These are phyloP conservation scores for Penicillium decumbens DNA, from an alignment of 2,329 filamentous ascomycete species.

Conservation along the genomic window DNA sequence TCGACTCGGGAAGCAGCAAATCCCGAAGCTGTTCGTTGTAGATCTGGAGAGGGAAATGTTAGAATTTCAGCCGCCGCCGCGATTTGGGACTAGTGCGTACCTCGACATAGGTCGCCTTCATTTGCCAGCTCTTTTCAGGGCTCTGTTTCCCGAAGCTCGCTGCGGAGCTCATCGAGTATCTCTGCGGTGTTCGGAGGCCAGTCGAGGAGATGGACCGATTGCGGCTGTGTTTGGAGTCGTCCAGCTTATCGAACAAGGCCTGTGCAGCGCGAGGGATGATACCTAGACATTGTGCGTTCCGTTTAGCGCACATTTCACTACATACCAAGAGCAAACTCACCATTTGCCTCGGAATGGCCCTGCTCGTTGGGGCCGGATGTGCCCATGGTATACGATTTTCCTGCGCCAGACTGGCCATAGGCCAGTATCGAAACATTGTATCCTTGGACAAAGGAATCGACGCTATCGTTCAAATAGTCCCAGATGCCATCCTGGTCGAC, in stretches of 20 bases:
- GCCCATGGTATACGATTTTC: constrained; percentile 98
- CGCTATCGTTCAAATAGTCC: constrained; percentile 88
- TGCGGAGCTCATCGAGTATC: constrained; percentile 64
- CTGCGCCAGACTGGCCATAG: constrained; percentile 94
- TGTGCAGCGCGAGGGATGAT: constrained; percentile 91
- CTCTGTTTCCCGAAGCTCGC: constrained; percentile 43
- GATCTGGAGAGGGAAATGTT: constrained; percentile 54
- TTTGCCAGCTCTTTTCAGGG: constrained; percentile 73
- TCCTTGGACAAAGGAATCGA: constrained; percentile 83
- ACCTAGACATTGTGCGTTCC: constrained; percentile 47
- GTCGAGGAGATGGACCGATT: constrained; percentile 64
- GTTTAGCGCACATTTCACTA: background rate
- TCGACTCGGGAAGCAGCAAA: constrained; percentile 72
- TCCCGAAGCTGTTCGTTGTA: constrained; percentile 97
- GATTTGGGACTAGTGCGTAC: constrained; percentile 31
- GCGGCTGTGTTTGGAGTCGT: constrained; percentile 55
- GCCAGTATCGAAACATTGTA: constrained; percentile 98
- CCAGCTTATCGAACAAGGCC: constrained; percentile 81
- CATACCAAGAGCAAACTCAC: constrained; percentile 49
- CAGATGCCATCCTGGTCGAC: constrained; percentile 83
- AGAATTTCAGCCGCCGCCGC: background rate
- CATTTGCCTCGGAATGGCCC: constrained; percentile 65
- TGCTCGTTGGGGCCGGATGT: constrained; percentile 83
- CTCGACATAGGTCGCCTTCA: constrained; percentile 88
- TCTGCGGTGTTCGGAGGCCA: constrained; percentile 71